Evolutionary conservation across 306 rosid species (phyloP).

Genomic region (Acacia acuminata): DNA sequence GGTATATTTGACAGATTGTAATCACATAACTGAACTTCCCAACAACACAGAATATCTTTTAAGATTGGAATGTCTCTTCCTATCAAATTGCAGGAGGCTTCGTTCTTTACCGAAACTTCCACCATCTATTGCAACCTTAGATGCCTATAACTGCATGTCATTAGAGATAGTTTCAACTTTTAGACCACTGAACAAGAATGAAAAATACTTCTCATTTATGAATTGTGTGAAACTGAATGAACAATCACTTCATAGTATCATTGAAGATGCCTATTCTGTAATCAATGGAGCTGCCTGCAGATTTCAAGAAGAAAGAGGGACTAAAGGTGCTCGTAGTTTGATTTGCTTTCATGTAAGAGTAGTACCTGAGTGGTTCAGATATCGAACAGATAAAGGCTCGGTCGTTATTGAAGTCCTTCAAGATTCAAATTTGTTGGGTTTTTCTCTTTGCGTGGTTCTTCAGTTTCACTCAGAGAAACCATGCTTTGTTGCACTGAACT

Average conservation of each 20-base stretch:
- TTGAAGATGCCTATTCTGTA: not conserved
- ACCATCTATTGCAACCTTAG: not conserved
- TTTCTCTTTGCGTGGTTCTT: not conserved
- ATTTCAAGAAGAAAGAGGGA: not conserved
- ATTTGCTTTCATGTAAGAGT: not conserved
- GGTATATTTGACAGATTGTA: not conserved
- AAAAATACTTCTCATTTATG: not conserved
- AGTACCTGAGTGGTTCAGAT: not conserved
- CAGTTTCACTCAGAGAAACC: not conserved
- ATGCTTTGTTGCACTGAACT: not conserved
- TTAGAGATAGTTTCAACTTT: slow-evolving; percentile 1
- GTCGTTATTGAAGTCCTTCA: not conserved
- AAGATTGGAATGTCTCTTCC: not conserved
- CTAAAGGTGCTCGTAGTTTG: not conserved
- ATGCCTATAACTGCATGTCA: slow-evolving; percentile 13
- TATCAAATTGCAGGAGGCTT: not conserved
- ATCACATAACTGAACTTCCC: not conserved
- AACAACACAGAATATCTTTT: not conserved
- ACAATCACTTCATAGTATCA: not conserved
- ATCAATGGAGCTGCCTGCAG: not conserved
- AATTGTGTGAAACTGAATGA: not conserved
- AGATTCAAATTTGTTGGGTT: not conserved
- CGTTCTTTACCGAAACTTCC: slow-evolving; percentile 33
- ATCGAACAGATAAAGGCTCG: not conserved
- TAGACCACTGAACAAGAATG: not conserved